Conservation (phyloP, 1,284 basidiomycete species). For the Pascua sp. region DNA sequence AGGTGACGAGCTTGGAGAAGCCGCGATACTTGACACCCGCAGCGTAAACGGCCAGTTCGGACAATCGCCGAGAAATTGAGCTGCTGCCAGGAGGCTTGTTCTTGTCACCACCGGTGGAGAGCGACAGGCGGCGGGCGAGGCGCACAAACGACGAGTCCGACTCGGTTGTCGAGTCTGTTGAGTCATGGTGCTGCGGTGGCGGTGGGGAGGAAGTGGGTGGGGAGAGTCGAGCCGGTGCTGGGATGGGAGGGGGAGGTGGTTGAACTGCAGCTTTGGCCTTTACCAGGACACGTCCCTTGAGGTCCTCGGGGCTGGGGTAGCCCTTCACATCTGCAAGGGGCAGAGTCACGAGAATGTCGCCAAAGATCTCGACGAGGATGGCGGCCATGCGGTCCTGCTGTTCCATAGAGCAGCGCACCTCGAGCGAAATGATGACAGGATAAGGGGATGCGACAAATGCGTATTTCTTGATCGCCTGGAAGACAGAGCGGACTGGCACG, state of each 20-base stretch:
- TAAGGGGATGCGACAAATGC: constrained; percentile 91
- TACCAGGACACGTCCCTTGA: constrained; percentile 75
- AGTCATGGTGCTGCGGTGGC: constrained; percentile 4
- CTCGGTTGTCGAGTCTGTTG: constrained; percentile 41
- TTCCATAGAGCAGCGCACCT: constrained; percentile 77
- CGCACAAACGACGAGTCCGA: constrained; percentile 41
- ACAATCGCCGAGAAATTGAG: constrained; percentile 70
- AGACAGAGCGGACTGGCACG: constrained; percentile 77
- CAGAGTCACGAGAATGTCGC: constrained; percentile 65
- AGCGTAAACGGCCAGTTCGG: constrained; percentile 83
- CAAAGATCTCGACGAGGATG: constrained; percentile 77
- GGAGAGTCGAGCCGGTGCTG: constrained; percentile 9
- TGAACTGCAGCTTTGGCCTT: constrained; percentile 58
- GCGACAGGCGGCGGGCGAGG: constrained; percentile 32
- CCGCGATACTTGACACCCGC: constrained; percentile 93
- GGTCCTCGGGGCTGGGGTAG: constrained; percentile 82
- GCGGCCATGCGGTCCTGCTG: constrained; percentile 80
- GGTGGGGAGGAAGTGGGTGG: constrained; percentile 1
- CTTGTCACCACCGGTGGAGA: constrained; percentile 7
- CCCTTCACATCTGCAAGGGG: constrained; percentile 52
- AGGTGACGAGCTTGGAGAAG: constrained; percentile 82
- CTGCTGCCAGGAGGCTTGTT: constrained; percentile 24
- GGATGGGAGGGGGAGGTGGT: neutral
- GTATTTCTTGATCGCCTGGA: constrained; percentile 83
- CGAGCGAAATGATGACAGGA: constrained; percentile 90